These are phyloP conservation scores for Xylaria arbuscula DNA, from an alignment of 2,329 filamentous ascomycete genomes.

Conservation along the genomic window DNA sequence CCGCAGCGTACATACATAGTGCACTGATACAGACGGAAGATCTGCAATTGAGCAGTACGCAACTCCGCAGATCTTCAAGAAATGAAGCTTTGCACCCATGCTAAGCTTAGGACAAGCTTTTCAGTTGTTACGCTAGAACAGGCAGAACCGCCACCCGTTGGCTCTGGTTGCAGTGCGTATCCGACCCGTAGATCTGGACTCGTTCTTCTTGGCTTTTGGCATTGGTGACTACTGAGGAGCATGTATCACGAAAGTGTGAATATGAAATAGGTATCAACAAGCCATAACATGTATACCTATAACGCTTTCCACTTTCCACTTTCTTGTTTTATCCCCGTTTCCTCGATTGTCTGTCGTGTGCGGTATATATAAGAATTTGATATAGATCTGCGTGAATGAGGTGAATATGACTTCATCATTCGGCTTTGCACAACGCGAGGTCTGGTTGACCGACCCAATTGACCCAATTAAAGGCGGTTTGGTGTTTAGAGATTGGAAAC, in stretches of 20 bases:
- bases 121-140: too few relatives aligned
- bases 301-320: too few relatives aligned
- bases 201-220: too few relatives aligned
- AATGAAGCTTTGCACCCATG: background rate
- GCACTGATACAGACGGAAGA: background rate
- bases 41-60: conserved; percentile 7
- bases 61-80: background rate
- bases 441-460: background rate
- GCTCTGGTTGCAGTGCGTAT: too few relatives aligned
- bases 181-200: too few relatives aligned
- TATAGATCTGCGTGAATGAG: background rate
- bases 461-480: background rate
- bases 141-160: too few relatives aligned
- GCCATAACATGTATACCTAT: too few relatives aligned
- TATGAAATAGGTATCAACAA: too few relatives aligned
- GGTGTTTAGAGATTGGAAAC: conserved; percentile 1
- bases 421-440: background rate
- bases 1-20: too few relatives aligned
- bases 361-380: background rate
- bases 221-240: too few relatives aligned
- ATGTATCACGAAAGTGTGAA: too few relatives aligned
- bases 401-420: conserved; percentile 5
- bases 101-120: conserved; percentile 5
- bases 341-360: background rate
- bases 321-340: too few relatives aligned